phyloP scores from a whole-genome alignment of 495 filamentous ascomycete genomes.

The Aspergillus steynii region DNA sequence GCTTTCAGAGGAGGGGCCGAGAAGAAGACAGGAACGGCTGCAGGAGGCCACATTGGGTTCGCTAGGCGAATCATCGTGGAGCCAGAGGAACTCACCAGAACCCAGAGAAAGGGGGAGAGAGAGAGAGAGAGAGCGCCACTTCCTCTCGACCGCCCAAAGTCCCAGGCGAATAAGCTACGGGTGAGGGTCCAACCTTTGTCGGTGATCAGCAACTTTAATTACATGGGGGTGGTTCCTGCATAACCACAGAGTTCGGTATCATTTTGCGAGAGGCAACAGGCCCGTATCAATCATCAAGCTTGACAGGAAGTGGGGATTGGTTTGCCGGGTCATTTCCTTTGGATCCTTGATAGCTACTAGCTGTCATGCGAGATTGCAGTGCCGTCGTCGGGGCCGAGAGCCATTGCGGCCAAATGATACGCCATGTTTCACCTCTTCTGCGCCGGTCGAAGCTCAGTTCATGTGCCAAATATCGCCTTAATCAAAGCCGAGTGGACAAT shows the following conservation, averaged over 20 bases:
- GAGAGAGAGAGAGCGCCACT: background rate
- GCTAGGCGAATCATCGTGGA: background rate
- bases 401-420: conserved; percentile 10
- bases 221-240: conserved; percentile 23
- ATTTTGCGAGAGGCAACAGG: conserved; percentile 7
- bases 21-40: background rate
- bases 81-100: background rate
- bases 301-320: conserved; percentile 7
- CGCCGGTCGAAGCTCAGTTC: background rate
- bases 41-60: background rate
- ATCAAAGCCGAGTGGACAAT: conserved; percentile 14
- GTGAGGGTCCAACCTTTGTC: conserved; percentile 12
- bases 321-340: conserved; percentile 1
- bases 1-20: background rate
- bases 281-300: conserved; percentile 2
- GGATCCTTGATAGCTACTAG: conserved; percentile 5
- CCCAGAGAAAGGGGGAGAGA: background rate
- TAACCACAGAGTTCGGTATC: conserved; percentile 14
- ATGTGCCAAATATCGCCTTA: conserved; percentile 6
- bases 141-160: background rate
- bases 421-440: conserved; percentile 21
- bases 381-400: conserved; percentile 12
- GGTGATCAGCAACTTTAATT: conserved; percentile 27
- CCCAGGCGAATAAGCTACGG: conserved; percentile 15
- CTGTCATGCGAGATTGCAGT: conserved; percentile 18